These are phyloP conservation scores for Suillus placidus DNA, from an alignment of 768 basidiomycete species.

Conservation along the genomic window DNA sequence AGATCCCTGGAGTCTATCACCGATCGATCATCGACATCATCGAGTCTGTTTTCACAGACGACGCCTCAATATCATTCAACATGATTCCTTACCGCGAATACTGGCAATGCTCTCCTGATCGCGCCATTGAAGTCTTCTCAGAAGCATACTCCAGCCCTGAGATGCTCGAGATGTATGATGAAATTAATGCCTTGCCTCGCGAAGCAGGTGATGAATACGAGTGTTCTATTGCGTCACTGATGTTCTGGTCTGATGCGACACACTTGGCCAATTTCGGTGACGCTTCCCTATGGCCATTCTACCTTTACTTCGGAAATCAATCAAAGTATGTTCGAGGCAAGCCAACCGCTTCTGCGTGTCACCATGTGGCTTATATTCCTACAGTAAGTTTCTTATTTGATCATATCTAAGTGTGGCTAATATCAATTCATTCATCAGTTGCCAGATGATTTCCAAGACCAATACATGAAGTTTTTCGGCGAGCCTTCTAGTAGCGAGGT, in stretches of 20 bases:
- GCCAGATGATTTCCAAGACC: too few species aligned
- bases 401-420: too few species aligned
- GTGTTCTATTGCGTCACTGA: conserved; percentile 11
- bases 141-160: conserved; percentile 6
- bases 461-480: too few species aligned
- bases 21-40: too few species aligned
- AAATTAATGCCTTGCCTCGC: too few species aligned
- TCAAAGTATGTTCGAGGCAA: conserved; percentile 10
- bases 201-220: conserved; percentile 12
- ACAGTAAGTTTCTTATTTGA: too few species aligned
- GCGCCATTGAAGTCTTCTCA: background rate
- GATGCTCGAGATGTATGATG: background rate
- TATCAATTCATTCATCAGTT: too few species aligned
- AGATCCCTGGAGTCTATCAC: too few species aligned
- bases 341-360: conserved; percentile 13
- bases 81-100: conserved; percentile 5
- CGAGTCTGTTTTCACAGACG: too few species aligned
- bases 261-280: conserved; percentile 23
- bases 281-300: conserved; percentile 21
- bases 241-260: conserved; percentile 21
- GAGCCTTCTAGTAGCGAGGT: too few species aligned
- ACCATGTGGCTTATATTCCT: conserved; percentile 21
- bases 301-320: conserved; percentile 19
- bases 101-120: background rate
- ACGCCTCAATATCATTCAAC: conserved; percentile 6